Percentiles rank a stretch among this genome's conserved stretches.
These are phyloP conservation scores for Hericium coralloides DNA, from an alignment of 768 basidiomycete genomes.

Conservation along the genomic window DNA sequence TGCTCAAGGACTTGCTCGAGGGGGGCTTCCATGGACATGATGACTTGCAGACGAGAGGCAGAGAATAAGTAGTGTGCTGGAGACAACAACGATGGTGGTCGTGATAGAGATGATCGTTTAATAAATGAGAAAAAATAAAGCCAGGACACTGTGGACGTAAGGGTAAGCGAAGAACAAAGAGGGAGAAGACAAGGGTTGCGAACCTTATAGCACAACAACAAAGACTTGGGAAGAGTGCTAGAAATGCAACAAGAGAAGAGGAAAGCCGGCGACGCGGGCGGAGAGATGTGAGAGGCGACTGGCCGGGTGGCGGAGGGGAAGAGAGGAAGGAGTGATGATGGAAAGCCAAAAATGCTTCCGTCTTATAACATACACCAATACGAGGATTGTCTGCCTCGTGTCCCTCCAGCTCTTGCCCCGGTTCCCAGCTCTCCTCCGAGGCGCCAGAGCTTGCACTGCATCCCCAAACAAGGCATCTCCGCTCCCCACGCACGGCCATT, in stretches of 20 bases:
- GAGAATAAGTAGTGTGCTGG: conserved; percentile 4
- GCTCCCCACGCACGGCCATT: not conserved
- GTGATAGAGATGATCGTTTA: conserved; percentile 14
- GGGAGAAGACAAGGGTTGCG: not conserved
- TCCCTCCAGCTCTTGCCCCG: not conserved
- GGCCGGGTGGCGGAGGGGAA: conserved; percentile 7
- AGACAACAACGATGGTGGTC: conserved; percentile 13
- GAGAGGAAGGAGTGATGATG: conserved; percentile 9
- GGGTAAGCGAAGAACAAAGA: not conserved
- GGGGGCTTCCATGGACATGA: conserved; percentile 36
- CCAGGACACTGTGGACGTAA: conserved; percentile 6
- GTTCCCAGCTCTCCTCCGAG: not conserved
- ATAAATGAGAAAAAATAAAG: conserved; percentile 17
- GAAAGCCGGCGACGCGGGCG: conserved; percentile 21
- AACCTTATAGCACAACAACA: conserved; percentile 21
- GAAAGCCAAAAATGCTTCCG: conserved; percentile 2
- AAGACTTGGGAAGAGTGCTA: conserved; percentile 32
- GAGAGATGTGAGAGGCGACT: conserved; percentile 5
- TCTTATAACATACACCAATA: not conserved
- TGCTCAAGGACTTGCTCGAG: conserved; percentile 39
- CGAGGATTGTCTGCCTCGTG: not conserved
- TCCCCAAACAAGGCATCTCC: not conserved
- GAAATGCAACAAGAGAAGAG: conserved; percentile 14
- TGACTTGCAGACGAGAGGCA: conserved; percentile 5
- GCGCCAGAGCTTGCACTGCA: not conserved